Percentiles rank a stretch among this genome's conserved stretches.
These are phyloP conservation scores for Ensete glaucum DNA, from an alignment of 176 grass and related monocot species.

Conservation along the genomic window DNA sequence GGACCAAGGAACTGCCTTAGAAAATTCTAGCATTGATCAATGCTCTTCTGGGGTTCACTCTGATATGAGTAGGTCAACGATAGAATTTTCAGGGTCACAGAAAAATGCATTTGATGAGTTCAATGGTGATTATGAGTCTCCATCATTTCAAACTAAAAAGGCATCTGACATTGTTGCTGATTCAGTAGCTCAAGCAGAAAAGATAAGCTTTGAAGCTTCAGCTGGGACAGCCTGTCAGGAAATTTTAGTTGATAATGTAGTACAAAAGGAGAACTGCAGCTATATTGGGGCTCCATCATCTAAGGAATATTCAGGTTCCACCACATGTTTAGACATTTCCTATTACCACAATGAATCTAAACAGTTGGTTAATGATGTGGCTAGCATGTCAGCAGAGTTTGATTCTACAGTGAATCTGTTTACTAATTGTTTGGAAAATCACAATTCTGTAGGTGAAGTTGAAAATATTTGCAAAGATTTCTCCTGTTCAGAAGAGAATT, in stretches of 20 bases:
- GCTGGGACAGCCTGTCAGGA: not conserved
- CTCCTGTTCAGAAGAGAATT: conserved; percentile 28
- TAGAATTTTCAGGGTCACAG: conserved; percentile 18
- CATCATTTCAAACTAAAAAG: conserved; percentile 17
- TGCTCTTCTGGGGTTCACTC: not conserved
- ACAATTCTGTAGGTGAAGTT: not conserved
- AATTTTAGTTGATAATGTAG: conserved; percentile 17
- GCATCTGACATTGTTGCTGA: conserved; percentile 2
- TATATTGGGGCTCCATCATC: conserved; percentile 9
- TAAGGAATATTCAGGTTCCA: conserved; percentile 6
- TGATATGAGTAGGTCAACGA: not conserved
- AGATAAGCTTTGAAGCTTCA: conserved; percentile 15
- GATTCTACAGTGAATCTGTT: not conserved
- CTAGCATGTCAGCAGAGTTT: not conserved
- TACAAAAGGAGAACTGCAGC: not conserved
- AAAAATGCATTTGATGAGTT: conserved; percentile 9
- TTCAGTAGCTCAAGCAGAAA: conserved; percentile 9
- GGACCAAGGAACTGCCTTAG: not conserved
- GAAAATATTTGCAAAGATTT: conserved; percentile 8
- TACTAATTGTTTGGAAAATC: not conserved
- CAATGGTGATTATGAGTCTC: conserved; percentile 15
- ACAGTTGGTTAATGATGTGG: not conserved
- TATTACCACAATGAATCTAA: not conserved
- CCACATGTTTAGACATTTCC: not conserved
- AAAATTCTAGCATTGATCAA: not conserved